A percentile compares a stretch with the other conserved stretches of the same genome.
Conservation (phyloP, 2,329 filamentous ascomycete genomes). For the Neospermospora avenae region DNA sequence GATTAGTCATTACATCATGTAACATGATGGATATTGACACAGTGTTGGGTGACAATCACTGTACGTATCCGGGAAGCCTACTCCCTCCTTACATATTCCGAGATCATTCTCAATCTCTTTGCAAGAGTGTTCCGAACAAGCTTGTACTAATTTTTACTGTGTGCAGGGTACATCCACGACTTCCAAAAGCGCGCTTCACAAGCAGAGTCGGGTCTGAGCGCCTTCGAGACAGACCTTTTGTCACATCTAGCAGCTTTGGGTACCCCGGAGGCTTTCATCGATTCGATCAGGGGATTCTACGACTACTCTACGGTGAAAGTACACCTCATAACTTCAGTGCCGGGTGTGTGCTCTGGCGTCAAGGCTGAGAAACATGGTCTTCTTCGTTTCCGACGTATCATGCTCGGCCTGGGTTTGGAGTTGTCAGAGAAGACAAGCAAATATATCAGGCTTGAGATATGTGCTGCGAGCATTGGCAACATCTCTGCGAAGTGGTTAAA, state of each 20-base stretch:
- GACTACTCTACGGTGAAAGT: constrained; percentile 16
- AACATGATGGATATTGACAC: constrained; percentile 21
- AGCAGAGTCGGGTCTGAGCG: background rate
- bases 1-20: constrained; percentile 17
- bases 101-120: too few species aligned
- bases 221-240: constrained; percentile 13
- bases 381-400: constrained; percentile 13
- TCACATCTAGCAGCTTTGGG: constrained; percentile 13
- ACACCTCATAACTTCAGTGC: constrained; percentile 14
- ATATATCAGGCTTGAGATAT: constrained; percentile 13
- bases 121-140: too few species aligned
- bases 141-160: too few species aligned
- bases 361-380: constrained; percentile 18
- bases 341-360: constrained; percentile 10
- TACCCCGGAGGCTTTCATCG: constrained; percentile 11
- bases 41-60: constrained; percentile 16
- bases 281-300: constrained; percentile 13
- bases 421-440: background rate
- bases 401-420: constrained; percentile 9
- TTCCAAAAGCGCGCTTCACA: constrained; percentile 9
- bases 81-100: too few species aligned
- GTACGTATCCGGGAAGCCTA: background rate
- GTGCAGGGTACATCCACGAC: constrained; percentile 12
- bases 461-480: constrained; percentile 15
- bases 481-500: constrained; percentile 14